Evolutionary conservation across 2,329 filamentous ascomycete genomes (phyloP), one percentile per base, ranked within the genome.

Genomic region (Elsinoe batatas): DNA sequence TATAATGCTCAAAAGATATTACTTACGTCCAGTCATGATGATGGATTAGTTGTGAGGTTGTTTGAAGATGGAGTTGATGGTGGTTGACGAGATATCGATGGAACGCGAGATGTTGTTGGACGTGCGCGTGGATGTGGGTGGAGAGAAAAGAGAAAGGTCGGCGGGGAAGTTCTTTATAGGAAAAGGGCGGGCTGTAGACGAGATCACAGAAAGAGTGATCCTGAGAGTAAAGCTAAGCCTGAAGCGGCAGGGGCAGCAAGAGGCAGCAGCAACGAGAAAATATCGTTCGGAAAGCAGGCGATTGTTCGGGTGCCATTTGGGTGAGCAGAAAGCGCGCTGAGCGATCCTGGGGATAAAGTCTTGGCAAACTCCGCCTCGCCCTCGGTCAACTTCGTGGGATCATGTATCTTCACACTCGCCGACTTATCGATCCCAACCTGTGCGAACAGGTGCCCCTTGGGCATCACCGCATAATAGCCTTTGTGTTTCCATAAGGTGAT

Each of bases 21-120:
- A 75, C 74, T 71, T 65, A 76, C 74, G 74, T 72, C 74, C 74
- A 74, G 74, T 74, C 74, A 76, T 76, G 61, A 66, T 76, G 73
- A 71, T 66, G 53, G 59, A 62, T 62, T 63, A 65, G 60, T 55
- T 55, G 46, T 40, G 35, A 50, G 56, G 33, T 42, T 58, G 59
- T 57, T 58, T 59, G 58, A 47, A 47, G 54, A 56, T 56, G 55
- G 50, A 42, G 17, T 57, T 54, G 58, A 55, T 57, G 20, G 43
- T 44, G 58, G 59, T 63, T 62, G 56, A 59, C 58, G 62, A 63
- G 58, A 54, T 61, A 61, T 53, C 49, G 59, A 55, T 58, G 60
- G 43, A 57, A 53, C 47, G 33, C 47, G 47, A 20, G 32, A n/a
- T 32, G 26, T 51, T 8, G 33, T 36, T 36, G 47, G 20, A 18